A percentile compares a stretch with the other conserved stretches of the same genome.
Evolutionary conservation across 2,329 filamentous ascomycete species (phyloP).

Genomic region (Trematosphaeria pertusa): DNA sequence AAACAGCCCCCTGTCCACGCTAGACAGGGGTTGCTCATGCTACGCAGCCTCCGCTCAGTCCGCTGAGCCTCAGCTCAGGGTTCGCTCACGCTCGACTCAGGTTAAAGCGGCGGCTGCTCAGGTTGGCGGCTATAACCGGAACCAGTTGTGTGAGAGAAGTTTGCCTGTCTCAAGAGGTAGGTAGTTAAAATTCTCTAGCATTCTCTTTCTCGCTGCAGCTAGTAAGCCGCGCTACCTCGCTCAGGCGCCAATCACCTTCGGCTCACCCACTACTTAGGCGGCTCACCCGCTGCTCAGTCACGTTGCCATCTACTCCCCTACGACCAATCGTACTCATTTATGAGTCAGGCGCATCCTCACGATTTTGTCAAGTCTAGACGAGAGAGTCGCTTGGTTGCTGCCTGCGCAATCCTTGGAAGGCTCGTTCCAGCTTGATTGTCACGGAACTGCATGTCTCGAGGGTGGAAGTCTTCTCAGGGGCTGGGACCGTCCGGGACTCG

Average conservation of each 20-base stretch:
- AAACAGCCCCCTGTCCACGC: conserved; percentile 13
- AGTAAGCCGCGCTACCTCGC: conserved; percentile 19
- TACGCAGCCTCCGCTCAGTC: conserved; percentile 13
- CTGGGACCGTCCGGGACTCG: no score
- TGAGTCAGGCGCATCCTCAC: not conserved
- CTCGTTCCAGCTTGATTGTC: no score
- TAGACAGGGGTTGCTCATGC: conserved; percentile 12
- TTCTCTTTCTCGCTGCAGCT: conserved; percentile 12
- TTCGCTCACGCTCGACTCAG: conserved; percentile 13
- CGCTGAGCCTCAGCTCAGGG: conserved; percentile 11
- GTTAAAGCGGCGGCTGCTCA: conserved; percentile 18
- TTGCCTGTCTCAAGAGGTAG: conserved; percentile 16
- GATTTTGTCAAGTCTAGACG: conserved; percentile 1
- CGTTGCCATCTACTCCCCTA: conserved; percentile 11
- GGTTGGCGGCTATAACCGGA: conserved; percentile 13
- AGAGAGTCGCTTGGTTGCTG: not conserved
- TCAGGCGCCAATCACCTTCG: conserved; percentile 14
- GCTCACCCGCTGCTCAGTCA: conserved; percentile 17
- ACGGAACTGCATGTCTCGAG: no score
- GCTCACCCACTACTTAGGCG: conserved; percentile 16
- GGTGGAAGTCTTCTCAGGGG: no score
- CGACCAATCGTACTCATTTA: conserved; percentile 13
- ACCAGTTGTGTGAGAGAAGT: conserved; percentile 15
- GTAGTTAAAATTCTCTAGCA: conserved; percentile 10
- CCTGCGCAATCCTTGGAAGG: no score